Conservation (phyloP, 768 basidiomycete genomes). For the Trametes sanguinea region DNA sequence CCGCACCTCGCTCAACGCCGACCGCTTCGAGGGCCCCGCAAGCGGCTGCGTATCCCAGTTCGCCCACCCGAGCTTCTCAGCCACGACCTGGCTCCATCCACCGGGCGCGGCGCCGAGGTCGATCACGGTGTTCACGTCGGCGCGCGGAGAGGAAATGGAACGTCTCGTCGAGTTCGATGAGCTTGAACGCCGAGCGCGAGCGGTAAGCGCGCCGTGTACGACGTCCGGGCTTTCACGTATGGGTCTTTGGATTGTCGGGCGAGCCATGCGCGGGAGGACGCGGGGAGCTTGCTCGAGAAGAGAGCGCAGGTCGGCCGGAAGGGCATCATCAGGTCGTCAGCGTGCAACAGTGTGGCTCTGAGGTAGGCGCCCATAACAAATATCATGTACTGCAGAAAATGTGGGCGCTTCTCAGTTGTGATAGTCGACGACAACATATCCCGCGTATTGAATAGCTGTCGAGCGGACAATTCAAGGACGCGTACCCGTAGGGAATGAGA, state of each 20-base stretch:
- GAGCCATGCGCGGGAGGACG: conserved; percentile 64
- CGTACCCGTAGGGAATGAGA: too few species aligned
- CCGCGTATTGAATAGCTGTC: too few species aligned
- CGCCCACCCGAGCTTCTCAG: conserved; percentile 58
- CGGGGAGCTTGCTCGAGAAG: conserved; percentile 33
- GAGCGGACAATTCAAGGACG: too few species aligned
- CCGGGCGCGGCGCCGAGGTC: conserved; percentile 94
- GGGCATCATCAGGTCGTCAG: conserved; percentile 22
- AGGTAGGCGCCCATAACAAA: neutral
- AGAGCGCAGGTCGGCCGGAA: conserved; percentile 40
- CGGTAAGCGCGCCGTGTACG: conserved; percentile 61
- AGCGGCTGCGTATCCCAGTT: neutral
- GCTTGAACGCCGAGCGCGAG: conserved; percentile 90
- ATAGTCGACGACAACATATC: too few species aligned
- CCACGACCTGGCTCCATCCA: conserved; percentile 90
- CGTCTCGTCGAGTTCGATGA: conserved; percentile 71
- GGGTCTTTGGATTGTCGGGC: conserved; percentile 70
- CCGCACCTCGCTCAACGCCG: neutral
- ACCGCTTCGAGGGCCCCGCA: neutral
- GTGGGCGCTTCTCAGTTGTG: too few species aligned
- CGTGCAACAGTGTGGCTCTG: neutral
- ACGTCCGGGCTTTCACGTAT: conserved; percentile 60
- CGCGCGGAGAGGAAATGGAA: conserved; percentile 53
- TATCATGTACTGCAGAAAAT: too few species aligned
- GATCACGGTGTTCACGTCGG: conserved; percentile 63